A percentile compares a stretch with the other conserved stretches of the same genome.
phyloP scores from a whole-genome alignment of 129 eudicot genomes.

The Lonicera japonica region DNA sequence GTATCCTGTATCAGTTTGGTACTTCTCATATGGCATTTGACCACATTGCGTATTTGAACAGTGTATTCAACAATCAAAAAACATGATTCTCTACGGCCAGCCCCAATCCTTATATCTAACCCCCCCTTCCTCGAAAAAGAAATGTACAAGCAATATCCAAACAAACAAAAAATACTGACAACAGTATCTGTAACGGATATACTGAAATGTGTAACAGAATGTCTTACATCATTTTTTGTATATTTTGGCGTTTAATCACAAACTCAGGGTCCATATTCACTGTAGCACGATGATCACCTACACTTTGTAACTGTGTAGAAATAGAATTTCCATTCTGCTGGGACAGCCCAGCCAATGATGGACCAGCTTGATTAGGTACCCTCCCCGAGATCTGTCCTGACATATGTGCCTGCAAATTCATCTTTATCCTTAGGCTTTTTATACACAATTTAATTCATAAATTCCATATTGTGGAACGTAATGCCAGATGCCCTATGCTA shows the following conservation, averaged over 20 bases:
- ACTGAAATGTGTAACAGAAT: background rate
- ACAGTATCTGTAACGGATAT: background rate
- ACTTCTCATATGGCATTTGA: background rate
- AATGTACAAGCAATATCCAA: background rate
- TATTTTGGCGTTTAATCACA: slow-evolving; percentile 31
- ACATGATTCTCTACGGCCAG: background rate
- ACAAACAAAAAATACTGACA: background rate
- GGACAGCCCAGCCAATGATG: slow-evolving; percentile 40
- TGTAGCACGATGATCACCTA: slow-evolving; percentile 36
- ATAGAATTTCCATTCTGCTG: slow-evolving; percentile 52
- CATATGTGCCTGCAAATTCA: too few relatives aligned
- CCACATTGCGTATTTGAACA: background rate
- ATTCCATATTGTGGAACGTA: too few relatives aligned
- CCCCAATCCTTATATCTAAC: background rate
- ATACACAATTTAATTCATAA: too few relatives aligned
- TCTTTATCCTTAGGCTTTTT: too few relatives aligned
- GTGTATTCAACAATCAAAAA: background rate
- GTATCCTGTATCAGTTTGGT: background rate
- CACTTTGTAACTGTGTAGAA: slow-evolving; percentile 48
- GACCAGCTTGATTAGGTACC: slow-evolving; percentile 47
- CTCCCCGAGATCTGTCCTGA: too few relatives aligned
- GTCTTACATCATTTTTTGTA: slow-evolving; percentile 53
- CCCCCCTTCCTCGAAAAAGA: too few relatives aligned
- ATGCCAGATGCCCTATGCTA: too few relatives aligned
- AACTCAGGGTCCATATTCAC: slow-evolving; percentile 42